Percentiles rank a stretch among this genome's conserved stretches.
Evolutionary conservation across 2,329 filamentous ascomycete genomes (phyloP).

Genomic region (Penicillium paneum): DNA sequence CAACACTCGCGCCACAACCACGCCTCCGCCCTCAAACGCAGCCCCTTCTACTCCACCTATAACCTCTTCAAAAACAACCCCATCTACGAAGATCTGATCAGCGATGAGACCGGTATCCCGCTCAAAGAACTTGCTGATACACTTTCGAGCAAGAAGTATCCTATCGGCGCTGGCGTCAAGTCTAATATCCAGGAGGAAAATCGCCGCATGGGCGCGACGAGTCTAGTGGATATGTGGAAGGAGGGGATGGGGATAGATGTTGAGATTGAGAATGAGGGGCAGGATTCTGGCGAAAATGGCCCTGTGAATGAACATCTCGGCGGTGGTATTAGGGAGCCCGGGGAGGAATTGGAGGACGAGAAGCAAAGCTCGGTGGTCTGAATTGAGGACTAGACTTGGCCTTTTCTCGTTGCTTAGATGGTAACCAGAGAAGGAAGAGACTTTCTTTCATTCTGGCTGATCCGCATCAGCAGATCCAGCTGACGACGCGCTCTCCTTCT

Average conservation of each 20-base stretch:
- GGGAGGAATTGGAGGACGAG: neutral
- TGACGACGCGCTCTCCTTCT: neutral
- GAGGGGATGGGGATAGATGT: slow-evolving; percentile 16
- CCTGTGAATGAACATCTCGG: neutral
- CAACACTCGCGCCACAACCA: slow-evolving; percentile 31
- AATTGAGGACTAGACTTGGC: neutral
- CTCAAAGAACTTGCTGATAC: slow-evolving; percentile 32
- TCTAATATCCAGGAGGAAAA: slow-evolving; percentile 18
- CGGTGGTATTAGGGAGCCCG: neutral
- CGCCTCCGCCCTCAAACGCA: slow-evolving; percentile 26
- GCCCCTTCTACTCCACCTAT: slow-evolving; percentile 33
- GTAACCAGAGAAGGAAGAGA: neutral
- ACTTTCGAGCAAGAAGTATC: slow-evolving; percentile 27
- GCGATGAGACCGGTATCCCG: slow-evolving; percentile 22
- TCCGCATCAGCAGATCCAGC: neutral
- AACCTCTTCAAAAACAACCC: slow-evolving; percentile 20
- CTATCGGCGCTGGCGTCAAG: slow-evolving; percentile 19
- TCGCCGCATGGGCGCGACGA: slow-evolving; percentile 25
- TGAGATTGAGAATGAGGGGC: neutral
- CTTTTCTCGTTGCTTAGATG: neutral
- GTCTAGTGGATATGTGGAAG: slow-evolving; percentile 26
- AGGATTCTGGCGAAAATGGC: neutral
- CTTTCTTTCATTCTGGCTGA: too few relatives aligned
- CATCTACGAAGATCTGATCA: slow-evolving; percentile 31
- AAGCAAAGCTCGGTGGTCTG: neutral